phyloP scores from a whole-genome alignment of 192 early-diverging fungal genomes.

The Spinellus fusiger region DNA sequence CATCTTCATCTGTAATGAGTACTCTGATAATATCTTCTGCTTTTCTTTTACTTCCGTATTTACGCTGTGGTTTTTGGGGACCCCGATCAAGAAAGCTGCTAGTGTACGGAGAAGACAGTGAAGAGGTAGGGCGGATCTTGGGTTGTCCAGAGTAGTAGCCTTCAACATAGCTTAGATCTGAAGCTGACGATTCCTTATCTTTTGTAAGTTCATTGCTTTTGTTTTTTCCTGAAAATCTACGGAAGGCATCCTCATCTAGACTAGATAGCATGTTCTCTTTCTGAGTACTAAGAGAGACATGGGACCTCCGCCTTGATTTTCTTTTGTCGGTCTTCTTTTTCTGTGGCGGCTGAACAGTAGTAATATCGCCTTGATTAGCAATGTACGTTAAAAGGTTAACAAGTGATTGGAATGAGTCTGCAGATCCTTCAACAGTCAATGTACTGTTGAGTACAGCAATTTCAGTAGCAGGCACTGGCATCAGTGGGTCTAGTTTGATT shows the following conservation, averaged over 20 bases:
- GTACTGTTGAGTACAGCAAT: conserved; percentile 53
- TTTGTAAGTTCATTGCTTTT: conserved; percentile 10
- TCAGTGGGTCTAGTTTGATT: conserved; percentile 6
- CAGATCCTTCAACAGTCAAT: conserved; percentile 56
- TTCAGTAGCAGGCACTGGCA: conserved; percentile 19
- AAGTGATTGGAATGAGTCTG: conserved; percentile 61
- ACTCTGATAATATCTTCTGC: conserved; percentile 38
- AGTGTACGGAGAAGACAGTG: background rate
- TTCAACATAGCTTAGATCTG: conserved; percentile 41
- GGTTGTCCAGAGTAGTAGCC: conserved; percentile 35
- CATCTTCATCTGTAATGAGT: conserved; percentile 17
- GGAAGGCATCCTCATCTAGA: conserved; percentile 50
- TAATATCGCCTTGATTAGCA: conserved; percentile 15
- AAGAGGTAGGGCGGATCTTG: background rate
- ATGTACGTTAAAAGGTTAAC: conserved; percentile 44
- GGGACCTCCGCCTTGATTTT: background rate
- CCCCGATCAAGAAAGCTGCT: background rate
- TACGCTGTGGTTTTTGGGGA: conserved; percentile 20
- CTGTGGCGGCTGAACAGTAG: background rate
- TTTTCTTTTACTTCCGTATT: background rate
- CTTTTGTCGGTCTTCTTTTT: background rate
- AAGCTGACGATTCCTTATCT: conserved; percentile 9
- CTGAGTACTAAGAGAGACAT: background rate
- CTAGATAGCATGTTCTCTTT: conserved; percentile 34
- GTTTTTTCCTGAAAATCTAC: background rate